Base-by-base conservation (phyloP, 164 flowering plant genomes). In the Vitis cinerea region DNA sequence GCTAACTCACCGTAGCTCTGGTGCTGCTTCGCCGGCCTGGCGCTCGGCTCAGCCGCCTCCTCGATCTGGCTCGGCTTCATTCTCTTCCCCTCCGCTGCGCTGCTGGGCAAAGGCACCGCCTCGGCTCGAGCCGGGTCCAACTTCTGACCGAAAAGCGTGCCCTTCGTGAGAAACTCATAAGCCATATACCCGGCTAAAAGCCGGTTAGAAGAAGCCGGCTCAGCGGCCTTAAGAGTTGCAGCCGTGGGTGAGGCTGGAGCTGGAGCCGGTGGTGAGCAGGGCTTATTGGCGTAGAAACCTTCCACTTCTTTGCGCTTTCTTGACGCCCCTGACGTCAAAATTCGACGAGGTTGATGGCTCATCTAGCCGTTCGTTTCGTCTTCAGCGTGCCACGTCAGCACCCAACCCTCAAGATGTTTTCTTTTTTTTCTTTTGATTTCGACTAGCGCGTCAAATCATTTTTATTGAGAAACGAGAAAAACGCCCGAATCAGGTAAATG, bases 121-220 rank as follows among this genome's bases (percentile, higher is more conserved):
- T 72, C 84, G 14, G 83, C 73, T 62, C 83, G 77, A 19, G 82
- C 79, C 58, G 91, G 93, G 66, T 88, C 91, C 73, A 77, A 87
- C 68, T 64, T 79, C 76, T 85, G 84, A 13, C 96, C 97, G 10
- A 92, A 66, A 0, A 92, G 75, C 2, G 97, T 92, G 8, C 97
- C 96, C 15, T 74, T 75, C 0, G 89, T 79, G 37, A 92, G 74
- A 60, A 84, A 92, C 85, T 92, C 97, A 56, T 84, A 71, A 9
- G 97, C 96, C 88, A 92, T 75, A 76, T 84, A 92, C 10, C 97
- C 95, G 71, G 97, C 97, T 68, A 92, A 56, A 10, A 92, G 85
- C 81, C 78, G 77, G 58, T 89, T 91, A n/a, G 79, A 74, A 23
- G 65, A 57, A 13, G 50, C 55, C 79, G 79, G 75, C 73, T 69